A percentile compares a stretch with the other conserved stretches of the same genome.
phyloP scores from a whole-genome alignment of 73 alveolate species.

The Paramecium pentaurelia region DNA sequence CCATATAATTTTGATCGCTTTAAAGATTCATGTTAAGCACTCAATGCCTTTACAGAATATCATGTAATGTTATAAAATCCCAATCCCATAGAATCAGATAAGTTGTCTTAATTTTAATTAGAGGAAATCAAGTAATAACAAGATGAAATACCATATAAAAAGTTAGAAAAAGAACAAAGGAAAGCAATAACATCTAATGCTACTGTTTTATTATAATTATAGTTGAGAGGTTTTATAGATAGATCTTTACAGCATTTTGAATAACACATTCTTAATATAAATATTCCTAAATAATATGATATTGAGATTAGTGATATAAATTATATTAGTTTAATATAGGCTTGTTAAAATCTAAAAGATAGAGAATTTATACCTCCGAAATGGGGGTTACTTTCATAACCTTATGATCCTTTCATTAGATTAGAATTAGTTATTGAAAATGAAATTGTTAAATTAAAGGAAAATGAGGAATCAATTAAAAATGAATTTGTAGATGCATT shows the following conservation, averaged over 20 bases:
- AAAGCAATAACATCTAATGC: conserved; percentile 67
- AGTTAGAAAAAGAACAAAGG: conserved; percentile 67
- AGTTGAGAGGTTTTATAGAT: conserved; percentile 67
- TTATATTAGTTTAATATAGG: neutral
- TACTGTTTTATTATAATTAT: conserved; percentile 68
- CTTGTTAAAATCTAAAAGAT: neutral
- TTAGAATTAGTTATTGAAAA: conserved; percentile 11
- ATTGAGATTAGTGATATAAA: neutral
- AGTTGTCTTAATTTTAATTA: neutral
- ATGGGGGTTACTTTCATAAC: neutral
- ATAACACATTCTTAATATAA: neutral
- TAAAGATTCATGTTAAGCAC: conserved; percentile 28
- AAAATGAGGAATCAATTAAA: conserved; percentile 2
- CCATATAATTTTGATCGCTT: neutral
- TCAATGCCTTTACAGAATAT: conserved; percentile 11
- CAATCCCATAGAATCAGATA: neutral
- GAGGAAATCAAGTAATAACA: neutral
- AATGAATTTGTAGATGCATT: conserved; percentile 39
- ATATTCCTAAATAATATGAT: neutral
- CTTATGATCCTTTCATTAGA: conserved; percentile 29
- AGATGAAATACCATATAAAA: neutral
- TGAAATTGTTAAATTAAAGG: conserved; percentile 41
- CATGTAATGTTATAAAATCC: neutral
- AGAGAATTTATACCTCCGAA: neutral
- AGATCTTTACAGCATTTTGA: conserved; percentile 60